Evolutionary conservation across 306 rosid species (phyloP), one percentile per base, ranked within the genome.

Genomic region (Quercus mongolica): DNA sequence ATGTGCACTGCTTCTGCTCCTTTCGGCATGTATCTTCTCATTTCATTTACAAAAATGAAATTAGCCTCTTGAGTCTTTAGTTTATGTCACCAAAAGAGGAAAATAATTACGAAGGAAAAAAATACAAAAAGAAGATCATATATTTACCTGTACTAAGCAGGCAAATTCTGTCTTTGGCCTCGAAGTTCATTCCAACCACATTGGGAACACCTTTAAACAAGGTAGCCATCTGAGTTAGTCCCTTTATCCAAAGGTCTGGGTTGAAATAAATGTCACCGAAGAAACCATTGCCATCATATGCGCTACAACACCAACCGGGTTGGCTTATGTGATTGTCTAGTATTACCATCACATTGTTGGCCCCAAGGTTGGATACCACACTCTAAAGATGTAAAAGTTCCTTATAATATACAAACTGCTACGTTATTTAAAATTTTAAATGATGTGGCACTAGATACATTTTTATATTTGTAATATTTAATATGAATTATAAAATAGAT

Each of bases 1-100:
- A 86, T 84, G 80, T 95, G 97, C 52, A 91, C 90, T 2, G 96
- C 93, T 86, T 95, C 99, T 5, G 98, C 99, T 83, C 97, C 99
- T 83, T 80, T 74, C 58, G 84, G 90, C 98, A 92, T 93, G 63
- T 91, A 92, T 90, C 98, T 94, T 25, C 52, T 9, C 68, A 1
- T 52, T 62, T 30, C 30, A 56, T 52, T 57, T 69, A 68, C 25
- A 44, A 28, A 41, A 41, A 41, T 41, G 46, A 41, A 41, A 41
- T 41, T 41, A 41, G 46, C 46, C 46, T 41, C 46, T 2, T 38
- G 11, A 41, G 46, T 8, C 46, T 7, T 41, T 41, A 41, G 46
- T 41, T 41, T 41, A 38, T 38, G 46, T 41, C 12, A 41, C 46
- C 46, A 11, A 7, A 41, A 41, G 8, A 41, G 46, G 46, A 41